Conservation (phyloP, 495 filamentous ascomycete genomes). For the Aspergillus ostianus region DNA sequence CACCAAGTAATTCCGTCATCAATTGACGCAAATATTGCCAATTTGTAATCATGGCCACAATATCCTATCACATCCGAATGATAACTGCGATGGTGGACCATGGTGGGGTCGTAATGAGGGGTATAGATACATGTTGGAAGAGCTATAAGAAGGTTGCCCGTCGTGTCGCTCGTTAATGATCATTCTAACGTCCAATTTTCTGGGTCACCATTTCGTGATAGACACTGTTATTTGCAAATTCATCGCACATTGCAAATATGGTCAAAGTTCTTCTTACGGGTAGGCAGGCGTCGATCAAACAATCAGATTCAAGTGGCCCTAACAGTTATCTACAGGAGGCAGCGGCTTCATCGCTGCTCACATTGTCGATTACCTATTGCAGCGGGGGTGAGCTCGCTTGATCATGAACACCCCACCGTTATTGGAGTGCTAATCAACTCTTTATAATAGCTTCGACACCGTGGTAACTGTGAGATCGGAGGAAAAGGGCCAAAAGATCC, state of each 20-base stretch:
- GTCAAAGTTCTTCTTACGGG: constrained; percentile 44
- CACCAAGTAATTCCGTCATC: constrained; percentile 4
- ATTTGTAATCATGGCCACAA: constrained; percentile 11
- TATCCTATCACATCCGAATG: constrained; percentile 18
- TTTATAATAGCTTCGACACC: constrained; percentile 56
- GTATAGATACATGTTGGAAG: background rate
- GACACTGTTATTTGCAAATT: background rate
- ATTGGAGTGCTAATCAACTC: background rate
- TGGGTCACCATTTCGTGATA: background rate
- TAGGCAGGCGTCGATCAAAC: constrained; percentile 15
- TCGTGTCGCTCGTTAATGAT: background rate
- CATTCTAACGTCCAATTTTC: background rate
- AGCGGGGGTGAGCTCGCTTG: constrained; percentile 46
- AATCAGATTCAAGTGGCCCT: constrained; percentile 1
- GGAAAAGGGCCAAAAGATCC: constrained; percentile 75
- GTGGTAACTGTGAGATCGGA: constrained; percentile 81
- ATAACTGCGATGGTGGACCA: constrained; percentile 17
- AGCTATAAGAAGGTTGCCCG: constrained; percentile 1
- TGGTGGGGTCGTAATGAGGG: constrained; percentile 18
- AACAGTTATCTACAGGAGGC: constrained; percentile 44
- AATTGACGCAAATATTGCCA: constrained; percentile 13
- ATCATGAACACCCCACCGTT: background rate
- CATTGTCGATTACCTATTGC: constrained; percentile 70
- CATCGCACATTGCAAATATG: constrained; percentile 26
- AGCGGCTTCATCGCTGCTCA: constrained; percentile 79